A percentile compares a stretch with the other conserved stretches of the same genome.
Evolutionary conservation across 164 flowering plant species (phyloP).

Genomic region (Tetracentron sinense): DNA sequence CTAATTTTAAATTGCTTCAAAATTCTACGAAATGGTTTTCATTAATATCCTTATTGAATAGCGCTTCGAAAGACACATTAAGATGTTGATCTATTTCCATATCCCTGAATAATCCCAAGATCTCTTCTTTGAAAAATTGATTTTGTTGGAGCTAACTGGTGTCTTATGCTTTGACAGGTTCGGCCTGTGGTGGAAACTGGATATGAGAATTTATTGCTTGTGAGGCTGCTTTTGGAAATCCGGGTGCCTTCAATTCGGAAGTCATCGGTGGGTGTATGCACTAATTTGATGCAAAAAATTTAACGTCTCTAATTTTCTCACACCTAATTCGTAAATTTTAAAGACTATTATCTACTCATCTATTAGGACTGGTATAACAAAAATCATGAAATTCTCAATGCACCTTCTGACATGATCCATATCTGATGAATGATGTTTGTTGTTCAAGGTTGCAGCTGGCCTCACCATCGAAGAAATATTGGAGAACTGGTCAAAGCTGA

Average conservation of each 20-base stretch:
- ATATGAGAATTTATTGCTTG: slow-evolving; percentile 87
- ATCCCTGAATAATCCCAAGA: too few relatives aligned
- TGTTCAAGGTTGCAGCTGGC: slow-evolving; percentile 76
- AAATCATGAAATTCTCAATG: neutral
- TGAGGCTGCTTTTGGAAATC: slow-evolving; percentile 76
- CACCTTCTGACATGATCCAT: neutral
- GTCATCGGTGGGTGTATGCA: slow-evolving; percentile 64
- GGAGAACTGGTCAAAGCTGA: slow-evolving; percentile 75
- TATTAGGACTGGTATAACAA: neutral
- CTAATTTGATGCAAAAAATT: neutral
- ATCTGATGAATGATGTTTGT: slow-evolving; percentile 18
- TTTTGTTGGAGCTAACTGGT: slow-evolving; percentile 1
- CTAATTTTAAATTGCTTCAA: too few relatives aligned
- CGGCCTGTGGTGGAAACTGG: slow-evolving; percentile 99
- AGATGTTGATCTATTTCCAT: too few relatives aligned
- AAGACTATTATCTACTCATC: too few relatives aligned
- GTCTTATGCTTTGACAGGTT: slow-evolving; percentile 46
- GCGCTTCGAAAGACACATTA: too few relatives aligned
- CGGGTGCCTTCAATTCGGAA: slow-evolving; percentile 59
- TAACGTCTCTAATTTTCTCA: neutral
- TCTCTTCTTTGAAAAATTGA: too few relatives aligned
- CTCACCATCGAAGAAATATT: slow-evolving; percentile 69
- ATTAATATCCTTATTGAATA: too few relatives aligned
- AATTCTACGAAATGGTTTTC: too few relatives aligned
- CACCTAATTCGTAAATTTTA: too few relatives aligned